phyloP scores from a whole-genome alignment of 805 yeast species.

The Tetrapisispora namnaoensis region DNA sequence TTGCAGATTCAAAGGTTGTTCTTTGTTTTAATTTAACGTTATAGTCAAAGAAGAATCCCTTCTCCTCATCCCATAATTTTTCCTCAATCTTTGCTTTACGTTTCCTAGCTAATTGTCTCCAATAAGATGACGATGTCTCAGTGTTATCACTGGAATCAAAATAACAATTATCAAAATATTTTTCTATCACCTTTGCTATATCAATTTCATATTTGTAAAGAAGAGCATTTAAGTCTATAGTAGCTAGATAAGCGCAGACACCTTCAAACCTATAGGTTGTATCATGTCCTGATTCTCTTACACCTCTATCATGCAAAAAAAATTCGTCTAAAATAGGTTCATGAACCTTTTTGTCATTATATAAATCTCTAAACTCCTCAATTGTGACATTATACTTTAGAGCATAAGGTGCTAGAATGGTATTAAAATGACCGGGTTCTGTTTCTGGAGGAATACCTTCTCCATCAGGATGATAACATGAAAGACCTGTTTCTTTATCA shows the following conservation, averaged over 20 bases:
- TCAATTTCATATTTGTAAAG: constrained; percentile 85
- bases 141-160: constrained; percentile 31
- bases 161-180: constrained; percentile 44
- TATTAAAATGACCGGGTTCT: constrained; percentile 76
- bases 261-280: constrained; percentile 88
- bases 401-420: constrained; percentile 59
- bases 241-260: constrained; percentile 78
- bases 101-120: constrained; percentile 49
- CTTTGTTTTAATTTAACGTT: constrained; percentile 48
- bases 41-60: constrained; percentile 77
- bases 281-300: constrained; percentile 94
- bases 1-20: constrained; percentile 71
- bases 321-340: constrained; percentile 86
- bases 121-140: constrained; percentile 40
- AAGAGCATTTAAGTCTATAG: constrained; percentile 79
- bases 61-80: constrained; percentile 75
- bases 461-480: constrained; percentile 86
- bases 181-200: constrained; percentile 55
- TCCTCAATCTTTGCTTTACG: constrained; percentile 51
- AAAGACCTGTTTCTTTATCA: constrained; percentile 66
- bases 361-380: constrained; percentile 56
- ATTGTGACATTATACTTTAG: constrained; percentile 47
- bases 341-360: constrained; percentile 52
- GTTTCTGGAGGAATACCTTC: constrained; percentile 96
- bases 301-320: constrained; percentile 86